Percentiles rank a stretch among this genome's conserved stretches.
phyloP scores from a whole-genome alignment of 2,329 filamentous ascomycete genomes.

The Diaporthe aspalathi region DNA sequence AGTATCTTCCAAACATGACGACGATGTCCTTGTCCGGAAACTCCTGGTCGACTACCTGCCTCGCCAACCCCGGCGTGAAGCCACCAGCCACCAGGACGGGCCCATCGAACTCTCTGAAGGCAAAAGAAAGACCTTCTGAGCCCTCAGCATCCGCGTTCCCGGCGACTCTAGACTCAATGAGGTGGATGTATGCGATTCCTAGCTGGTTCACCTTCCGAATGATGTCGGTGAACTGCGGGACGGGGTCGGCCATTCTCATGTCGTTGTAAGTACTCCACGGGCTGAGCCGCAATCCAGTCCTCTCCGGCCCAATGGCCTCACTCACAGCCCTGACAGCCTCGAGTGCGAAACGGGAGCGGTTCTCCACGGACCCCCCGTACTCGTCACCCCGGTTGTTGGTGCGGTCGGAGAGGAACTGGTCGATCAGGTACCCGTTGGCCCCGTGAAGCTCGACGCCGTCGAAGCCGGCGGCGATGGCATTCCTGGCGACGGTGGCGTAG shows the following conservation, averaged over 20 bases:
- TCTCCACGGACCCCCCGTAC: slow-evolving; percentile 67
- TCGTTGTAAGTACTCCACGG: slow-evolving; percentile 20
- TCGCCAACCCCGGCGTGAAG: slow-evolving; percentile 4
- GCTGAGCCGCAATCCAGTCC: slow-evolving; percentile 12
- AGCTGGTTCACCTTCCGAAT: slow-evolving; percentile 7
- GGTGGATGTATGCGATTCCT: slow-evolving; percentile 26
- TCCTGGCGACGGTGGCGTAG: slow-evolving; percentile 48
- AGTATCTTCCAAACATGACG: slow-evolving; percentile 53
- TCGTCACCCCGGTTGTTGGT: slow-evolving; percentile 65
- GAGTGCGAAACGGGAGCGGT: slow-evolving; percentile 62
- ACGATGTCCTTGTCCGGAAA: slow-evolving; percentile 28
- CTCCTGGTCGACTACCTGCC: slow-evolving; percentile 7
- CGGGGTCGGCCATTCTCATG: slow-evolving; percentile 13
- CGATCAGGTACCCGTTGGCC: slow-evolving; percentile 57
- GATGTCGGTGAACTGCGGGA: slow-evolving; percentile 27
- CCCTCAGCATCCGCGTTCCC: background rate
- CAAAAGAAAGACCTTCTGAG: slow-evolving; percentile 13
- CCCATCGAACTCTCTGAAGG: slow-evolving; percentile 14
- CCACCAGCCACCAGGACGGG: slow-evolving; percentile 24
- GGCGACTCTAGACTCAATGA: slow-evolving; percentile 20
- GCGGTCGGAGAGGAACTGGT: slow-evolving; percentile 67
- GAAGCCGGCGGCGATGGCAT: slow-evolving; percentile 65
- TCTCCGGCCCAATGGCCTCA: slow-evolving; percentile 9
- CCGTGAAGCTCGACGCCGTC: slow-evolving; percentile 57
- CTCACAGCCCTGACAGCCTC: slow-evolving; percentile 63